phyloP scores from a whole-genome alignment of 768 basidiomycete genomes.

The Psilocybe cubensis region DNA sequence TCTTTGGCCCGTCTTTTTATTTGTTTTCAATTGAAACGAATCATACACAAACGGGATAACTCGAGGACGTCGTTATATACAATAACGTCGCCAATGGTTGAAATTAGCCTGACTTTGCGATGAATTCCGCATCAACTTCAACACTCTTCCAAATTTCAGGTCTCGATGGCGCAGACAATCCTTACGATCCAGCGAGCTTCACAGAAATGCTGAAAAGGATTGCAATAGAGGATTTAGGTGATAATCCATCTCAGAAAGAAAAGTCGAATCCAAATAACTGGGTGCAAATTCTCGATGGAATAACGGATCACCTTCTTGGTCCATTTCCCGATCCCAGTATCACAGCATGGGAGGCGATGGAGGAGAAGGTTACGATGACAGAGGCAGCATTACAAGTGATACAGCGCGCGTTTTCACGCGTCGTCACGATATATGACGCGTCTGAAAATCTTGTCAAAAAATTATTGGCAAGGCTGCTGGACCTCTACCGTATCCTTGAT shows the following conservation, averaged over 20 bases:
- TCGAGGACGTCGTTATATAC: no score
- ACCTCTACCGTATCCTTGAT: slow-evolving; percentile 59
- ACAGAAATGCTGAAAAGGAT: slow-evolving; percentile 46
- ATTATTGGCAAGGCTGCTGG: slow-evolving; percentile 53
- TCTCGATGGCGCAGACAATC: slow-evolving; percentile 30
- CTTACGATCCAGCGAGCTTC: slow-evolving; percentile 41
- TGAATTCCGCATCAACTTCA: slow-evolving; percentile 25
- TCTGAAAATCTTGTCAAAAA: slow-evolving; percentile 49
- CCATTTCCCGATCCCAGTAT: slow-evolving; percentile 57
- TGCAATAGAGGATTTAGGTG: slow-evolving; percentile 37
- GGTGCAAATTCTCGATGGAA: slow-evolving; percentile 51
- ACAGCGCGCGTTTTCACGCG: slow-evolving; percentile 49
- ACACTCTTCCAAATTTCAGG: slow-evolving; percentile 33
- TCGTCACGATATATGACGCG: slow-evolving; percentile 53
- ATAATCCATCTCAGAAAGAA: slow-evolving; percentile 31
- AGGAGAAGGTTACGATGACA: slow-evolving; percentile 60
- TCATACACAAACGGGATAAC: no score
- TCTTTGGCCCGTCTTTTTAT: background rate
- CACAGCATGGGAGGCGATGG: slow-evolving; percentile 54
- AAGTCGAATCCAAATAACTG: slow-evolving; percentile 49
- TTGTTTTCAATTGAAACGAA: background rate
- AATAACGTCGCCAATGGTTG: background rate
- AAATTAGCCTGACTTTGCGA: slow-evolving; percentile 1
- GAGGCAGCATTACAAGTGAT: slow-evolving; percentile 60
- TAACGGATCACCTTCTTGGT: slow-evolving; percentile 56